A percentile compares a stretch with the other conserved stretches of the same genome.
Evolutionary conservation across 805 yeast genomes (phyloP).

Genomic region (Wickerhamomyces strasburgensis): DNA sequence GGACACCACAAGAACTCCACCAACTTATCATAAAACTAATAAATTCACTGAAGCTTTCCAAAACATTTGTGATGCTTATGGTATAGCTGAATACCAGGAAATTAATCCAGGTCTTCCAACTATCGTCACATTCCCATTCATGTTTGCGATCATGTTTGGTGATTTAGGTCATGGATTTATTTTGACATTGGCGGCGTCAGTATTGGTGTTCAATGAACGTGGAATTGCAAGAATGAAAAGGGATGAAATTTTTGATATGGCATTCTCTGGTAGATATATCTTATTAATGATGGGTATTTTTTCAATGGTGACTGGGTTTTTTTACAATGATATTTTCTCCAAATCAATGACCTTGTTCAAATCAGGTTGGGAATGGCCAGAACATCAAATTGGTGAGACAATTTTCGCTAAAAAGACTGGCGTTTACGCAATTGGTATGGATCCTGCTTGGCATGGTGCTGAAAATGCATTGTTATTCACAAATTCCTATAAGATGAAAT

Average conservation of each 20-base stretch:
- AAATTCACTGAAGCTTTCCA: conserved; percentile 94
- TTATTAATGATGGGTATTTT: conserved; percentile 88
- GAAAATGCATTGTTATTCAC: conserved; percentile 87
- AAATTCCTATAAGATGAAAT: conserved; percentile 95
- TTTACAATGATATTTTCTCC: conserved; percentile 92
- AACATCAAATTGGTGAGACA: conserved; percentile 57
- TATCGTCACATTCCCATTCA: conserved; percentile 91
- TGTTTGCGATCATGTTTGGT: conserved; percentile 99
- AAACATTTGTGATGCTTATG: conserved; percentile 90
- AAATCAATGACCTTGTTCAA: conserved; percentile 79
- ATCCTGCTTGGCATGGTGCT: conserved; percentile 97
- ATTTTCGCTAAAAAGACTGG: conserved; percentile 64
- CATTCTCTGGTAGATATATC: conserved; percentile 87
- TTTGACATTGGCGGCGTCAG: conserved; percentile 65
- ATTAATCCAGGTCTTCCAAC: conserved; percentile 96
- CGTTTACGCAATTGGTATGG: conserved; percentile 80
- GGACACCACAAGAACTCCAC: conserved; percentile 74
- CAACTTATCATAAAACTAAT: conserved; percentile 89
- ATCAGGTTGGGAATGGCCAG: conserved; percentile 96
- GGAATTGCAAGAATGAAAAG: conserved; percentile 64
- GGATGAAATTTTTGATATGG: conserved; percentile 97
- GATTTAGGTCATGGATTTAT: conserved; percentile 95
- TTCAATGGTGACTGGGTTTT: conserved; percentile 90
- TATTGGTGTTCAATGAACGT: conserved; percentile 69
- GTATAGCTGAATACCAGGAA: conserved; percentile 87